phyloP scores from a whole-genome alignment of 768 basidiomycete species.

The Saitozyma sp. region DNA sequence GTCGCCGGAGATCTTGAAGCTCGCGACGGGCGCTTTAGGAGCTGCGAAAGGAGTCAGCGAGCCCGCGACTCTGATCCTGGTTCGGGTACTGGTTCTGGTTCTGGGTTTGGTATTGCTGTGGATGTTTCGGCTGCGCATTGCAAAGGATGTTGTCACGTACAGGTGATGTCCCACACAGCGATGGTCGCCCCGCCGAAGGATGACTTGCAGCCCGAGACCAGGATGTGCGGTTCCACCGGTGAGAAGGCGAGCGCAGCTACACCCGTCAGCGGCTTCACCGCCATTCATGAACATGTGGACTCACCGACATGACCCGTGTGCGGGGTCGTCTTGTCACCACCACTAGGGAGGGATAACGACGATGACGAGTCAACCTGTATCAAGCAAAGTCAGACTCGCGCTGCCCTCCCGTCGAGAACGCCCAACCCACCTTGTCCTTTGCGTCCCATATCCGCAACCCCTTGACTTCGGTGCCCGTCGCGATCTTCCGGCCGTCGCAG shows the following conservation, averaged over 20 bases:
- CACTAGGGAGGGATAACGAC: conserved; percentile 23
- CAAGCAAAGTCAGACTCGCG: too few species aligned
- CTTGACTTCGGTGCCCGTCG: conserved; percentile 40
- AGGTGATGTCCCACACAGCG: conserved; percentile 35
- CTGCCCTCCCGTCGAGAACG: background rate
- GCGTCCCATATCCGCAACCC: conserved; percentile 36
- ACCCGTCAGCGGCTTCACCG: background rate
- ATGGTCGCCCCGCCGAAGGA: conserved; percentile 26
- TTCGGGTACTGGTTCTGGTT: too few species aligned
- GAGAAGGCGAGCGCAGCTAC: conserved; percentile 39
- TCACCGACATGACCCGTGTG: conserved; percentile 43
- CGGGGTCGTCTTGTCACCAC: conserved; percentile 25
- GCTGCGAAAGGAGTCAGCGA: conserved; percentile 14
- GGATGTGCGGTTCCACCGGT: conserved; percentile 30
- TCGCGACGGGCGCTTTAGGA: conserved; percentile 23
- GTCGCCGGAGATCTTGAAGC: conserved; percentile 36
- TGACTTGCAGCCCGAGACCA: conserved; percentile 39
- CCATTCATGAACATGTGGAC: background rate
- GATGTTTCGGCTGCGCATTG: too few species aligned
- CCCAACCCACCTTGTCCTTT: conserved; percentile 6
- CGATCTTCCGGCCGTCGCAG: conserved; percentile 36
- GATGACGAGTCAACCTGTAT: conserved; percentile 29
- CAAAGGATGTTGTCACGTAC: conserved; percentile 14
- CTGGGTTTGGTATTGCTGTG: too few species aligned
- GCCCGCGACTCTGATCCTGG: too few species aligned